Evolutionary conservation across 139 green algal genomes (phyloP).

Genomic region (Asterochloris erici): DNA sequence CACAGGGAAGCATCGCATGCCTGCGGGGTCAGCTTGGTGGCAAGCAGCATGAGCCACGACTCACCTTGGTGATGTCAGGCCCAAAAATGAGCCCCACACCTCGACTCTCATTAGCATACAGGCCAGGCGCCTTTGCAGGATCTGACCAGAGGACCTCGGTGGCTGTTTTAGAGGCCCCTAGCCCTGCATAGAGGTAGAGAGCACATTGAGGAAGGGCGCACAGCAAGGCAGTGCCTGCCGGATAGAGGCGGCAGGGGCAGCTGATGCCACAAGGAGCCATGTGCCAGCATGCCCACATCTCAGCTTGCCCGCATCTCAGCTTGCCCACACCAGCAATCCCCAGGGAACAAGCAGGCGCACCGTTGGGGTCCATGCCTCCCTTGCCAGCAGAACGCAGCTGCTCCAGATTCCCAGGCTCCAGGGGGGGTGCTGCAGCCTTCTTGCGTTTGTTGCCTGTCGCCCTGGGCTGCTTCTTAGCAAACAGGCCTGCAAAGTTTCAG

Average conservation of each 20-base stretch:
- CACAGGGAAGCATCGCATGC: too few species aligned
- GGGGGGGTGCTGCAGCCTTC: neutral
- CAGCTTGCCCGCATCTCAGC: too few species aligned
- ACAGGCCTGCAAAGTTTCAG: slow-evolving; percentile 40
- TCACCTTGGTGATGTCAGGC: slow-evolving; percentile 78
- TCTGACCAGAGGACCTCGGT: slow-evolving; percentile 95
- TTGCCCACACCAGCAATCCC: too few species aligned
- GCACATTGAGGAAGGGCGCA: too few species aligned
- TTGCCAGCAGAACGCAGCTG: slow-evolving; percentile 69
- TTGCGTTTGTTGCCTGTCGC: slow-evolving; percentile 30
- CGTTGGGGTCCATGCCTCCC: slow-evolving; percentile 77
- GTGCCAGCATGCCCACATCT: too few species aligned
- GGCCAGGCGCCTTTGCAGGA: slow-evolving; percentile 56
- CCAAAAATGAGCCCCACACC: slow-evolving; percentile 91
- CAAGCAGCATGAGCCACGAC: neutral
- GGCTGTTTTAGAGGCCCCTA: slow-evolving; percentile 52
- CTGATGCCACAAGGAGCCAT: too few species aligned
- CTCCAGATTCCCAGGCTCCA: slow-evolving; percentile 58
- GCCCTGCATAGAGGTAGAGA: slow-evolving; percentile 16
- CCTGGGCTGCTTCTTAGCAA: slow-evolving; percentile 34
- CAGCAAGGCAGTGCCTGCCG: too few species aligned
- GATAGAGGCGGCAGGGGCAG: too few species aligned
- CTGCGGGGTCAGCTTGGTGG: neutral
- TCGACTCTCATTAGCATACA: slow-evolving; percentile 71
- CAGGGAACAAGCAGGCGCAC: slow-evolving; percentile 9